Evolutionary conservation across 345 rosid species (phyloP).

Genomic region (Noccaea caerulescens): DNA sequence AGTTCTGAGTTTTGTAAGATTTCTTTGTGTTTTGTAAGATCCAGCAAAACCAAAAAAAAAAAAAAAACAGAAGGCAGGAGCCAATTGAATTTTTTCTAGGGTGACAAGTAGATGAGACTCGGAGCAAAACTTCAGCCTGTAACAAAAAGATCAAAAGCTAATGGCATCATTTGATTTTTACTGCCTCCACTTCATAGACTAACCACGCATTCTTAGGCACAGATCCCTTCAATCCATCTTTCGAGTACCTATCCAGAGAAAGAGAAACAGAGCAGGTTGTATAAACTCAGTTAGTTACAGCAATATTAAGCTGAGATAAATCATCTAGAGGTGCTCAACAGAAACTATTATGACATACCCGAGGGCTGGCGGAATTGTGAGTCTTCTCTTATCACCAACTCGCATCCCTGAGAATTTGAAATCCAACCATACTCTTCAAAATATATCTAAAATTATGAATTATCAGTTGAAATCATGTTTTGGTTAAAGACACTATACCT

Average conservation of each 20-base stretch:
- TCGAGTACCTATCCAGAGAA: slow-evolving; percentile 47
- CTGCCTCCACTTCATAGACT: slow-evolving; percentile 67
- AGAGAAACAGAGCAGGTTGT: slow-evolving; percentile 2
- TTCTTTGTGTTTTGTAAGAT: neutral
- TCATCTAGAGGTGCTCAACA: neutral
- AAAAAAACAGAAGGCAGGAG: neutral
- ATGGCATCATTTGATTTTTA: slow-evolving; percentile 49
- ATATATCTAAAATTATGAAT: neutral
- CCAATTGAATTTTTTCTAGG: neutral
- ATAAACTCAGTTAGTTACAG: neutral
- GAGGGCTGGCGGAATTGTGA: slow-evolving; percentile 71
- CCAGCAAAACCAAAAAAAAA: neutral
- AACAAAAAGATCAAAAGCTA: slow-evolving; percentile 4
- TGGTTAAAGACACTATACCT: slow-evolving; percentile 47
- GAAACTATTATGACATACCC: slow-evolving; percentile 53
- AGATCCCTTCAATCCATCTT: slow-evolving; percentile 47
- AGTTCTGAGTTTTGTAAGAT: neutral
- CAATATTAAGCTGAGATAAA: neutral
- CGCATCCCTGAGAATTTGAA: slow-evolving; percentile 63
- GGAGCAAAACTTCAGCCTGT: neutral
- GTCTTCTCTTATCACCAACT: slow-evolving; percentile 79
- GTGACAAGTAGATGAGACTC: neutral
- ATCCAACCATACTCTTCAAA: neutral
- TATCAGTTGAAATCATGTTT: neutral
- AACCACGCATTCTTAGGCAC: slow-evolving; percentile 79